A percentile compares a stretch with the other conserved stretches of the same genome.
Conservation (phyloP, 192 early-diverging fungal species). For the Pilaira anomala region DNA sequence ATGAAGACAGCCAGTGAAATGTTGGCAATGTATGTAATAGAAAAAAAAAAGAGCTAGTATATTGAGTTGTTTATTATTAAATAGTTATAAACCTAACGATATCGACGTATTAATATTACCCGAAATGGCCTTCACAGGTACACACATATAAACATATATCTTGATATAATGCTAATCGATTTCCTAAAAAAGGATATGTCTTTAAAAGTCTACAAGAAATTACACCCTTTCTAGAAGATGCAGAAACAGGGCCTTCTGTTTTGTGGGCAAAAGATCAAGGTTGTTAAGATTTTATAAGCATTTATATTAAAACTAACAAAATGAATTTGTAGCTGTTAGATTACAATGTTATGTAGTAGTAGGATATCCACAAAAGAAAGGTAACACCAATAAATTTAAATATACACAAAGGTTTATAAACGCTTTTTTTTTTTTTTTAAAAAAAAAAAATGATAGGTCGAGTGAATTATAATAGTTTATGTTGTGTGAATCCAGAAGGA, state of each 20-base stretch:
- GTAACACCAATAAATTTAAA: slow-evolving; percentile 14
- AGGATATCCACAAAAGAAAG: slow-evolving; percentile 61
- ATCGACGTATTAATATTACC: slow-evolving; percentile 72
- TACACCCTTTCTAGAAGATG: slow-evolving; percentile 54
- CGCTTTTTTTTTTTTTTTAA: background rate
- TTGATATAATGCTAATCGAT: background rate
- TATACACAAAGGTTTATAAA: background rate
- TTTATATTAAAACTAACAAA: background rate
- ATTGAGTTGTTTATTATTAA: background rate
- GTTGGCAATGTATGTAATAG: slow-evolving; percentile 22
- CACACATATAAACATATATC: background rate
- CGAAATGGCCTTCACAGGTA: slow-evolving; percentile 78
- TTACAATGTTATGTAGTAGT: slow-evolving; percentile 58
- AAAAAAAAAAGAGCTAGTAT: background rate
- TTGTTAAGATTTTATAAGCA: slow-evolving; percentile 6
- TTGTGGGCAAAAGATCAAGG: slow-evolving; percentile 64
- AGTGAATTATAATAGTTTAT: slow-evolving; percentile 60
- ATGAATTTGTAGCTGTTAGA: slow-evolving; percentile 39
- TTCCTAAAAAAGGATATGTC: slow-evolving; percentile 55
- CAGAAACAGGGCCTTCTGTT: slow-evolving; percentile 49
- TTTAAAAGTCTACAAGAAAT: slow-evolving; percentile 60
- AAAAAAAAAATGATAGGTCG: slow-evolving; percentile 12
- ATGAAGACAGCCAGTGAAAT: slow-evolving; percentile 34
- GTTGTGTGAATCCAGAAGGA: slow-evolving; percentile 52
- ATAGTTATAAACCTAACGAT: slow-evolving; percentile 47